These are phyloP conservation scores for Fusarium sublunatum DNA, from an alignment of 2,329 filamentous ascomycete species.

Conservation along the genomic window DNA sequence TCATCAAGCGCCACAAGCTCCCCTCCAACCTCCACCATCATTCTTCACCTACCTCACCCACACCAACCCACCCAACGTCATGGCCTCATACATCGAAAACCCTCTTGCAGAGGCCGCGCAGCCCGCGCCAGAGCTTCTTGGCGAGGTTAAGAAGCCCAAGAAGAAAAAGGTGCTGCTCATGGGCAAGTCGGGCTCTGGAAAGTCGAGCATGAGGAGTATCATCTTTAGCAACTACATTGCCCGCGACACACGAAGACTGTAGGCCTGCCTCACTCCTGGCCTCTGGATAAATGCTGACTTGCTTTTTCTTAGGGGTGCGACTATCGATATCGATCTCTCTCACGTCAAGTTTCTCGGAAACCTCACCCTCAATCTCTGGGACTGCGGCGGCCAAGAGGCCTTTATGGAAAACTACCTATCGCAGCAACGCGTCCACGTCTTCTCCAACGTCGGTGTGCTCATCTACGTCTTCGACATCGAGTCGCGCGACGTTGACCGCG, in stretches of 20 bases:
- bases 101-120: conserved; percentile 45
- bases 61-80: conserved; percentile 24
- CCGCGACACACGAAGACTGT: conserved; percentile 89
- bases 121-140: conserved; percentile 53
- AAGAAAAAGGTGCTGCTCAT: conserved; percentile 89
- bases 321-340: conserved; percentile 97
- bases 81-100: conserved; percentile 52
- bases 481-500: conserved; percentile 91
- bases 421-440: conserved; percentile 94
- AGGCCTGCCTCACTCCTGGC: conserved; percentile 41
- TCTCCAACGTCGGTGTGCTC: conserved; percentile 93
- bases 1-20: conserved; percentile 30
- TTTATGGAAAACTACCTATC: conserved; percentile 99
- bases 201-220: conserved; percentile 98
- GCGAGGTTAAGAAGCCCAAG: conserved; percentile 74
- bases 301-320: conserved; percentile 75
- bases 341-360: conserved; percentile 99
- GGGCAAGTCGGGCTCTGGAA: conserved; percentile 97
- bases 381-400: conserved; percentile 97
- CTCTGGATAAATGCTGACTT: not conserved
- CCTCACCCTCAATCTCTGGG: conserved; percentile 96
- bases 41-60: not conserved
- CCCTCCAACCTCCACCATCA: conserved; percentile 21
- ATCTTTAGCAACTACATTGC: conserved; percentile 99
- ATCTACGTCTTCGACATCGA: conserved; percentile 99